These are phyloP conservation scores for Aspergillus hancockii DNA, from an alignment of 495 filamentous ascomycete genomes.

Conservation along the genomic window DNA sequence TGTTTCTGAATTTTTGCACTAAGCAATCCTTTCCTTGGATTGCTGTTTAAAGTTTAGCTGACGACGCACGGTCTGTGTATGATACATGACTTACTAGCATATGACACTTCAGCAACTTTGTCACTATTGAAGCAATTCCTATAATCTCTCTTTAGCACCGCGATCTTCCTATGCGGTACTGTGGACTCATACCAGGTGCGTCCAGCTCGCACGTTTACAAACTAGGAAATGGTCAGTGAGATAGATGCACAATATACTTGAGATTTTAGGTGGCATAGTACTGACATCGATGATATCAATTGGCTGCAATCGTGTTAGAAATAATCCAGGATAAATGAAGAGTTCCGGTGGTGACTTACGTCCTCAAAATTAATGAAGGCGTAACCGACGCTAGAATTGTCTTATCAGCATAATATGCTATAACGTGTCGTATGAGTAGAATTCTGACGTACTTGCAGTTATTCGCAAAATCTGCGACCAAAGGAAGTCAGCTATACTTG, in stretches of 20 bases:
- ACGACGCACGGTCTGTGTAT: conserved; percentile 15
- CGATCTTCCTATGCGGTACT: not conserved
- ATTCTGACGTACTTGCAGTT: conserved; percentile 76
- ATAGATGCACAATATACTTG: not conserved
- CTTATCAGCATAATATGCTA: conserved; percentile 25
- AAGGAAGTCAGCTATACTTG: conserved; percentile 1
- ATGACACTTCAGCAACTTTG: conserved; percentile 88
- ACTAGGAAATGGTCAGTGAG: conserved; percentile 52
- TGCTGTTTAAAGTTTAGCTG: conserved; percentile 49
- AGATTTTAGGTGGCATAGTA: conserved; percentile 4
- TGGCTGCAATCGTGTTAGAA: conserved; percentile 49
- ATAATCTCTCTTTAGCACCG: conserved; percentile 12
- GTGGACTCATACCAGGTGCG: conserved; percentile 59
- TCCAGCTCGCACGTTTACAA: conserved; percentile 70
- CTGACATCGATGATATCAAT: conserved; percentile 72
- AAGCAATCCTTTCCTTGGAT: conserved; percentile 90
- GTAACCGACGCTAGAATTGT: conserved; percentile 78
- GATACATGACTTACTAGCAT: conserved; percentile 70
- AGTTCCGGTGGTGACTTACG: conserved; percentile 48
- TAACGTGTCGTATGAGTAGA: not conserved
- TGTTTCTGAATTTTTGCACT: conserved; percentile 94
- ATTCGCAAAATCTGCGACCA: conserved; percentile 69
- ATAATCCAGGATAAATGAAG: not conserved
- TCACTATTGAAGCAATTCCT: conserved; percentile 82
- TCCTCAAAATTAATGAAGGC: conserved; percentile 95